phyloP scores from a whole-genome alignment of 2,329 filamentous ascomycete species.

The Didymella pomorum region DNA sequence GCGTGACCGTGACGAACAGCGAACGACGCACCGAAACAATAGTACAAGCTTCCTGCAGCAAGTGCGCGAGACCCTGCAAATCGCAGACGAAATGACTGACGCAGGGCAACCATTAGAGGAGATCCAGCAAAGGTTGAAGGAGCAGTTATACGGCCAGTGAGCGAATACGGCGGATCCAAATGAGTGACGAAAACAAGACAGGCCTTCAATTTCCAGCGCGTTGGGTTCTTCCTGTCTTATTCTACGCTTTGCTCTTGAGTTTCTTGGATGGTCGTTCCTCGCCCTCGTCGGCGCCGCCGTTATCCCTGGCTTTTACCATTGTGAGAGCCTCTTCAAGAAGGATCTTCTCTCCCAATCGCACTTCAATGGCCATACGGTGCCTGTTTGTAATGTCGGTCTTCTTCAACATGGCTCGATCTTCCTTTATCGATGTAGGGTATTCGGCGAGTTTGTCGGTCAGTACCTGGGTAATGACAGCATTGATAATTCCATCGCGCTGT shows the following conservation, averaged over 20 bases:
- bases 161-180: neutral
- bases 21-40: neutral
- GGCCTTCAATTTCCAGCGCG: neutral
- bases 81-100: constrained; percentile 2
- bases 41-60: neutral
- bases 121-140: too few relatives aligned
- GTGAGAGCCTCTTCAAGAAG: constrained; percentile 28
- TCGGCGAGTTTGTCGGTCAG: constrained; percentile 24
- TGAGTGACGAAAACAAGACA: neutral
- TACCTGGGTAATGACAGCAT: constrained; percentile 15
- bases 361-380: constrained; percentile 30
- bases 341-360: constrained; percentile 32
- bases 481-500: constrained; percentile 24
- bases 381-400: constrained; percentile 19
- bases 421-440: constrained; percentile 25
- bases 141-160: neutral
- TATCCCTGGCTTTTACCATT: constrained; percentile 5
- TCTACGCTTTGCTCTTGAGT: constrained; percentile 2
- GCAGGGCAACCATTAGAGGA: neutral
- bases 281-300: neutral
- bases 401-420: constrained; percentile 26
- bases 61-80: neutral
- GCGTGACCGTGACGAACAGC: neutral
- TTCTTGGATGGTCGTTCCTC: constrained; percentile 14
- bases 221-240: neutral